These are phyloP conservation scores for Naematelia encephala DNA, from an alignment of 768 basidiomycete genomes.

Conservation along the genomic window DNA sequence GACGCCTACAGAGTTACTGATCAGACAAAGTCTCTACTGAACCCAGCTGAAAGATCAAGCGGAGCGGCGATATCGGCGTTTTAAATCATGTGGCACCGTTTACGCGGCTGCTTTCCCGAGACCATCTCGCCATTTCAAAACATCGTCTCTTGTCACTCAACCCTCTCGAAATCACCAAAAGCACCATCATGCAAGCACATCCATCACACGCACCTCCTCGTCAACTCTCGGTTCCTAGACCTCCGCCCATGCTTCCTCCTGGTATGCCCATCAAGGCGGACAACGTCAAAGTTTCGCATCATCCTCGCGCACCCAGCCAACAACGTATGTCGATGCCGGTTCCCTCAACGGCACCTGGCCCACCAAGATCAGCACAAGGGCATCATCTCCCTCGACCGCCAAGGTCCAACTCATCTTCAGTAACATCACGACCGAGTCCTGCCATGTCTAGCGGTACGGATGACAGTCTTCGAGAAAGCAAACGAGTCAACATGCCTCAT, in stretches of 20 bases:
- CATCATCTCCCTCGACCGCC: slow-evolving; percentile 1
- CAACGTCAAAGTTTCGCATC: not conserved
- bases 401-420: slow-evolving; percentile 10
- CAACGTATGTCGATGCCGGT: slow-evolving; percentile 20
- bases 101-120: slow-evolving; percentile 20
- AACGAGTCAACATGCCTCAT: slow-evolving; percentile 9
- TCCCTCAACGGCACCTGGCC: not conserved
- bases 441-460: slow-evolving; percentile 8
- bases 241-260: slow-evolving; percentile 16
- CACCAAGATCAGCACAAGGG: not conserved
- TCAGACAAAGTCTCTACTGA: not conserved
- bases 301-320: not conserved
- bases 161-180: not conserved
- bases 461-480: slow-evolving; percentile 9
- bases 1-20: slow-evolving; percentile 1
- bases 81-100: slow-evolving; percentile 7
- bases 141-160: slow-evolving; percentile 1
- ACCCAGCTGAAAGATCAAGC: not conserved
- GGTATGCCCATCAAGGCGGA: slow-evolving; percentile 15
- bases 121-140: not conserved
- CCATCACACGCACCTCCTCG: slow-evolving; percentile 1
- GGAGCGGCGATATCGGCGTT: slow-evolving; percentile 5
- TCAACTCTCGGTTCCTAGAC: slow-evolving; percentile 6
- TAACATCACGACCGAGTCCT: slow-evolving; percentile 10
- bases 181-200: not conserved